Evolutionary conservation across 352 stramenopile species (phyloP), one percentile per base, ranked within the genome.

Genomic region (Phytophthora colocasiae): DNA sequence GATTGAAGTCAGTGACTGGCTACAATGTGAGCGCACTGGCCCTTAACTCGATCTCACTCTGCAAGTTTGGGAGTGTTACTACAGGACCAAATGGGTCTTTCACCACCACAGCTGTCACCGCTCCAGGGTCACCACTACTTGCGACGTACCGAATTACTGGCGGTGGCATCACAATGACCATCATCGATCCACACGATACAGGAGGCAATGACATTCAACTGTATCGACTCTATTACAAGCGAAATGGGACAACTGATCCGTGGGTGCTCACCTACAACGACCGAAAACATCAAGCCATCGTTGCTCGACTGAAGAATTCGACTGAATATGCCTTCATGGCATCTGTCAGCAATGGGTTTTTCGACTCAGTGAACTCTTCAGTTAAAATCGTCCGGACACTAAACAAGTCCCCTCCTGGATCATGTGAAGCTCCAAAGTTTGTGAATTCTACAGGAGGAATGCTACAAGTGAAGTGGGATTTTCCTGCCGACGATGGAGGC

Each of bases 101-200:
- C 45, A 45, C 27, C 8, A 89, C 81, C 1, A 67, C 39, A 0
- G 58, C 43, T 4, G 24, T 78, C 6, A 75, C 80, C 6, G 27
- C 34, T 4, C 81, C 81, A 3, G 72, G 65, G 2, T 10, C 52
- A 8, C 81, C 81, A 11, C 38, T 22, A 11, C 41, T 87, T 8
- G 59, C 43, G 7, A 45, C 54, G 6, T 53, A 57, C 27, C 69
- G 52, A 36, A 58, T 62, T 32, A 88, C 81, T 4, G 81, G 81
- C 0, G 81, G 79, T 17, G 81, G 81, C 0, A 80, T 90, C 29
- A 80, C 75, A 6, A 46, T 90, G 49, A 68, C 19, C 6, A 46
- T 90, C 1, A 40, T 81, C 31, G 68, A 85, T 48, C 80, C 80
- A 3, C 67, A 77, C 22, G 81, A 90, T 38, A 83, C 66, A 15